Percentiles rank a stretch among this genome's conserved stretches.
These are phyloP conservation scores for Coriaria nepalensis DNA, from an alignment of 306 rosid species.

Conservation along the genomic window DNA sequence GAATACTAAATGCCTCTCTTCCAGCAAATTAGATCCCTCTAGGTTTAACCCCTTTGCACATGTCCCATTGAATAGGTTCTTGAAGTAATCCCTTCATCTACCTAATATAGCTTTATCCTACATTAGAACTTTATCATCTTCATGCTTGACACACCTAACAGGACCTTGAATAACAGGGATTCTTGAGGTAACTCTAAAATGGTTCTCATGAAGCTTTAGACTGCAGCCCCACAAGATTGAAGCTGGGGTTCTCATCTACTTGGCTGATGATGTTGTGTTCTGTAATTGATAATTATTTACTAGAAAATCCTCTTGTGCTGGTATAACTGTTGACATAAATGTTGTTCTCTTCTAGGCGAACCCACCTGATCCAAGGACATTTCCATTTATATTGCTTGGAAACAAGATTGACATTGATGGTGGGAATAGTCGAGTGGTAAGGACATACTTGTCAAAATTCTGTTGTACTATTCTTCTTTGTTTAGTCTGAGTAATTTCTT, in stretches of 20 bases:
- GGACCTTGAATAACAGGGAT: no score
- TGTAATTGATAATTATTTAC: neutral
- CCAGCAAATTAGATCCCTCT: no score
- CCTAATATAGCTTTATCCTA: no score
- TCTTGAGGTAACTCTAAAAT: no score
- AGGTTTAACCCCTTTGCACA: no score
- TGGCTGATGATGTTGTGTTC: neutral
- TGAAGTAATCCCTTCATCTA: no score
- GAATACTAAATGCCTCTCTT: no score
- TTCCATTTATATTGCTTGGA: conserved; percentile 83
- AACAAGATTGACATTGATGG: conserved; percentile 95
- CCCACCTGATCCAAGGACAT: conserved; percentile 56
- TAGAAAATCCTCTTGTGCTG: neutral
- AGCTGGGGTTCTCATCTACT: no score
- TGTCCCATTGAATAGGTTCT: no score
- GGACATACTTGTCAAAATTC: conserved; percentile 12
- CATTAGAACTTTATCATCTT: neutral
- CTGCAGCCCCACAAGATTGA: no score
- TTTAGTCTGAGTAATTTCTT: conserved; percentile 19
- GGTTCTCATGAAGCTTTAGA: no score
- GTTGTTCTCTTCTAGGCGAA: conserved; percentile 39
- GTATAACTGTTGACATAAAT: neutral
- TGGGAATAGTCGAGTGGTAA: conserved; percentile 93
- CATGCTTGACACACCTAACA: neutral
- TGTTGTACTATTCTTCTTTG: conserved; percentile 3